Base-by-base conservation (phyloP, 139 green algal genomes). In the Nannochloris sp. region DNA sequence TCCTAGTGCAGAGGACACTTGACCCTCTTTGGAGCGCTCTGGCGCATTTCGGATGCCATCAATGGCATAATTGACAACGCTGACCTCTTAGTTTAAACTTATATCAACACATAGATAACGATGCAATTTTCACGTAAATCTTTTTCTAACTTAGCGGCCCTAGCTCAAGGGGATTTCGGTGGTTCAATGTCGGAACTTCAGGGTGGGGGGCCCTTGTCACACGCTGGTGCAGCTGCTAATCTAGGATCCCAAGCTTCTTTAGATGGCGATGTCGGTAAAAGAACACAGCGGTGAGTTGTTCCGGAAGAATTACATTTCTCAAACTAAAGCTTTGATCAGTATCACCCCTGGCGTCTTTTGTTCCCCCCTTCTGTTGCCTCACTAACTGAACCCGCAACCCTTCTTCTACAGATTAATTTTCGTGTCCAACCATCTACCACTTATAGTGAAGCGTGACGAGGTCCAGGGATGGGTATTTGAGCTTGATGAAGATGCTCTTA, bases 401-500 rank as follows among this genome's bases (percentile, higher is more conserved):
- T 19, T 45, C 12, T 45, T 23, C 2, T 42, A 72, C 81, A 92
- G 92, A 65, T 51, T 96, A 6, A 88, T 97, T 15, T 82, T 98
- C 44, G 92, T 97, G 3, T 83, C 83, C 27, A 97, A 97, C 74
- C 84, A 96, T 60, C 77, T 98, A 30, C 92, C 92, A 4, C 60
- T 98, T 33, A 73, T 77, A 1, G 71, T 78, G 0, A 86, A 81
- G 54, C 67, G 64, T 15, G 60, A 64, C 15, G 70, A 70, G 5
- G 64, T 61, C 4, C 64, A 35, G 13, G 77, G 65, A 1, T 98
- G 88, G 88, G 76, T 80, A 37, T 98, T 98, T 67, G 87, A 93
- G 58, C 92, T 85, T 85, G 89, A 98, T 70, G 85, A 96, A 58
- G 93, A 98, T 69, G 88, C 93, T 6, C 78, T 98, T 23, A 81